Evolutionary conservation across 768 basidiomycete genomes (phyloP).

Genomic region (Lactarius sanguifluus): DNA sequence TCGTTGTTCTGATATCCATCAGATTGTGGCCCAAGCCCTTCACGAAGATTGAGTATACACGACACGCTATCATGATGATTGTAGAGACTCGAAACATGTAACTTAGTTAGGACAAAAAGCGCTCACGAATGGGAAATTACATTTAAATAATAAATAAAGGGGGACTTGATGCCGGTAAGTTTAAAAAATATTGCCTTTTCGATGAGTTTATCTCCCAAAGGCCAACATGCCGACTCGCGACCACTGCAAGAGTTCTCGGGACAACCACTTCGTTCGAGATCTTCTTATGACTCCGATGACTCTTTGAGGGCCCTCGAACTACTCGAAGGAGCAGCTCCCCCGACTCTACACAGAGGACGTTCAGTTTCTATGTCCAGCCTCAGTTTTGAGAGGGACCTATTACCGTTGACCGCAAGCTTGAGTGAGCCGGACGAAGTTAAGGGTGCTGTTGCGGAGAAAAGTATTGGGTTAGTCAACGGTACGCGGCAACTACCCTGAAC

Average conservation of each 20-base stretch:
- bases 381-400: slow-evolving; percentile 73
- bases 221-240: slow-evolving; percentile 34
- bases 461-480: slow-evolving; percentile 76
- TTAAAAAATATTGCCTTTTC: slow-evolving; percentile 12
- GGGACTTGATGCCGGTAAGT: not conserved
- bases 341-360: slow-evolving; percentile 35
- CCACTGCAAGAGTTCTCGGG: slow-evolving; percentile 6
- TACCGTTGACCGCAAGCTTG: slow-evolving; percentile 75
- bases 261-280: slow-evolving; percentile 36
- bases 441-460: slow-evolving; percentile 61
- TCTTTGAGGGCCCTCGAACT: slow-evolving; percentile 80
- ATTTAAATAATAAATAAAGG: not conserved
- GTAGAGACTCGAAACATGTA: not conserved
- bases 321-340: slow-evolving; percentile 54
- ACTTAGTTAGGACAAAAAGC: not conserved
- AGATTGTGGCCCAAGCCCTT: slow-evolving; percentile 70
- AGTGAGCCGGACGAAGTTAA: slow-evolving; percentile 61
- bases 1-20: slow-evolving; percentile 72
- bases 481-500: not conserved
- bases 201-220: slow-evolving; percentile 42
- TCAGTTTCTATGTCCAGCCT: slow-evolving; percentile 73
- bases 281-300: slow-evolving; percentile 63
- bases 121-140: not conserved
- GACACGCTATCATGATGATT: no score
- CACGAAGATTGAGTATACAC: slow-evolving; percentile 39